A percentile compares a stretch with the other conserved stretches of the same genome.
These are phyloP conservation scores for Rhizophora apiculata DNA, from an alignment of 345 rosid genomes.

Conservation along the genomic window DNA sequence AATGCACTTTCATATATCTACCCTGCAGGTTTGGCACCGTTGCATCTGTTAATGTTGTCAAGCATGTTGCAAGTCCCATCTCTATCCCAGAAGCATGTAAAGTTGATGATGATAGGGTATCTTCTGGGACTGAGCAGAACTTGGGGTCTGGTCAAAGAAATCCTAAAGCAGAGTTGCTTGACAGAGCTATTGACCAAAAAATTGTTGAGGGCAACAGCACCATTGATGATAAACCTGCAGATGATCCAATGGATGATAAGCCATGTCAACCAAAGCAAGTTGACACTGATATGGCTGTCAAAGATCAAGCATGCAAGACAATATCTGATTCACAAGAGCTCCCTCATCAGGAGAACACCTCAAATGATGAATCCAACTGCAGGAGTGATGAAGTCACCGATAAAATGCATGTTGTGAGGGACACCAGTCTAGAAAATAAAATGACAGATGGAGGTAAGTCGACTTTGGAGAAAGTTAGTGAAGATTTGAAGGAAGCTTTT, in stretches of 20 bases:
- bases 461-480: slow-evolving; percentile 21
- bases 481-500: slow-evolving; percentile 19
- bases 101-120: slow-evolving; percentile 19
- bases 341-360: slow-evolving; percentile 17
- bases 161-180: slow-evolving; percentile 17
- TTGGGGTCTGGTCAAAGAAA: slow-evolving; percentile 21
- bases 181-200: slow-evolving; percentile 18
- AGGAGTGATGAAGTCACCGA: slow-evolving; percentile 13
- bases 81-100: slow-evolving; percentile 22
- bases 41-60: slow-evolving; percentile 64
- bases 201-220: slow-evolving; percentile 13
- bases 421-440: slow-evolving; percentile 14
- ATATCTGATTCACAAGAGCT: slow-evolving; percentile 10
- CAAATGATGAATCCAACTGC: slow-evolving; percentile 27
- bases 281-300: slow-evolving; percentile 23
- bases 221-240: slow-evolving; percentile 25
- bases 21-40: slow-evolving; percentile 88
- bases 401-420: slow-evolving; percentile 12
- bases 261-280: slow-evolving; percentile 21
- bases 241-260: slow-evolving; percentile 26
- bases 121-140: slow-evolving; percentile 15
- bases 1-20: slow-evolving; percentile 6
- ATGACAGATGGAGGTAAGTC: slow-evolving; percentile 18
- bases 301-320: slow-evolving; percentile 14
- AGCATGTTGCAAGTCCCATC: slow-evolving; percentile 24